phyloP scores from a whole-genome alignment of 1,284 basidiomycete species.

The Vanrija humicola region DNA sequence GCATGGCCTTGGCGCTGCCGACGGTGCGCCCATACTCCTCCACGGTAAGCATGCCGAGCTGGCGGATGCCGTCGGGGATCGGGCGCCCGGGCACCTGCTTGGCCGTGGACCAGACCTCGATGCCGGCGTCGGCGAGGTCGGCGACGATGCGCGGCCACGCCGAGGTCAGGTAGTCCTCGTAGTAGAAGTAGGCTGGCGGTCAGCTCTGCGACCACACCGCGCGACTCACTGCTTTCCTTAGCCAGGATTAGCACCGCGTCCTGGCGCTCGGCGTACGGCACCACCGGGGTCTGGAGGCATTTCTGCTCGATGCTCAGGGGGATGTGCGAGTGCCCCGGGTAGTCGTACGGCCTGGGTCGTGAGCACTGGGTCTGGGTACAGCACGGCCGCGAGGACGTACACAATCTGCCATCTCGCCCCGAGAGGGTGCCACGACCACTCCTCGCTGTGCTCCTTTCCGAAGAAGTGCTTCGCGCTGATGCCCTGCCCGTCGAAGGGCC shows the following conservation, averaged over 20 bases:
- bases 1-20: conserved; percentile 30
- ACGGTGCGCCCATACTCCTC: conserved; percentile 33
- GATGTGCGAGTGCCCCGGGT: conserved; percentile 31
- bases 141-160: not conserved
- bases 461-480: conserved; percentile 15
- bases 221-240: conserved; percentile 14
- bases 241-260: conserved; percentile 39
- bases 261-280: conserved; percentile 23
- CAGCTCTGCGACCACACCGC: no score
- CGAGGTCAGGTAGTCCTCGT: not conserved
- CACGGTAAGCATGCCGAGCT: conserved; percentile 22
- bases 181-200: not conserved
- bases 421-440: conserved; percentile 41
- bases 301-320: conserved; percentile 41
- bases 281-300: conserved; percentile 28
- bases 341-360: conserved; percentile 31
- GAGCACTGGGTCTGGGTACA: not conserved
- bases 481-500: conserved; percentile 17
- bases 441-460: conserved; percentile 25
- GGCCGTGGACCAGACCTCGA: conserved; percentile 24
- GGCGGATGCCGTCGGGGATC: conserved; percentile 34
- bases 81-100: conserved; percentile 22
- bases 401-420: conserved; percentile 41
- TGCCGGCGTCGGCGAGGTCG: not conserved
- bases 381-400: conserved; percentile 13